Base-by-base conservation (phyloP, 2,329 filamentous ascomycete species). In the Cordyceps pruinosa region DNA sequence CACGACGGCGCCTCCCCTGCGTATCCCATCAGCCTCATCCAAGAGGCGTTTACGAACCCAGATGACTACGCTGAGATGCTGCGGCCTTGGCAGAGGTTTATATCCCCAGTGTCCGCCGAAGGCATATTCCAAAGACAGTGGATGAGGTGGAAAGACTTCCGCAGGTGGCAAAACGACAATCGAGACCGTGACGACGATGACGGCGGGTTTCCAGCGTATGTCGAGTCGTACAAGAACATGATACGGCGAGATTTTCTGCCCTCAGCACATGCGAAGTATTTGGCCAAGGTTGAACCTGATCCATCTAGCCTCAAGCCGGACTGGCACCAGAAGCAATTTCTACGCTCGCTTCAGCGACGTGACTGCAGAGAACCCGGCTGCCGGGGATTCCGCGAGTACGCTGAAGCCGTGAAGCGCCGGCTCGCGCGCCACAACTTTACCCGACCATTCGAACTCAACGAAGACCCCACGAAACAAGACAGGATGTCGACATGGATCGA, bases 401-500 rank as follows among this genome's bases (percentile, higher is more conserved):
- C 42, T 17, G 56, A 63, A 19, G 63, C 62, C 10, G 61, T 66
- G 3, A 65, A 68, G 60, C 58, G 59, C 21, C 65, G 65, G 15
- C 65, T 73, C 1, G 56, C 57, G 17, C 50, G 59, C 8, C 66
- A 73, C 56, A 62, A 56, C 46, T 68, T 73, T 32, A 63, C 57
- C 0, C 64, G 59, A 37, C 44, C 59, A 15, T 70, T 72, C 48
- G 41, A 68, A 44, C 62, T 73, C 17, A 35, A 66, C 30, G 42
- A 68, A 50, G 66, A 70, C 57, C 64, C 63, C 1, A 56, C 45
- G 44, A 58, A 63, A 6, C 67, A 73, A 52, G 66, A 70, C 45
- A 62, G 66, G 56, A 58, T 72, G 26, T 65, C 67, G 30, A 72
- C 66, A 21, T 73, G 70, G 71, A 70, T 72, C 49, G 72, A 74